Evolutionary conservation across 2,329 filamentous ascomycete species (phyloP).

Genomic region (Pseudogymnoascus sp.): DNA sequence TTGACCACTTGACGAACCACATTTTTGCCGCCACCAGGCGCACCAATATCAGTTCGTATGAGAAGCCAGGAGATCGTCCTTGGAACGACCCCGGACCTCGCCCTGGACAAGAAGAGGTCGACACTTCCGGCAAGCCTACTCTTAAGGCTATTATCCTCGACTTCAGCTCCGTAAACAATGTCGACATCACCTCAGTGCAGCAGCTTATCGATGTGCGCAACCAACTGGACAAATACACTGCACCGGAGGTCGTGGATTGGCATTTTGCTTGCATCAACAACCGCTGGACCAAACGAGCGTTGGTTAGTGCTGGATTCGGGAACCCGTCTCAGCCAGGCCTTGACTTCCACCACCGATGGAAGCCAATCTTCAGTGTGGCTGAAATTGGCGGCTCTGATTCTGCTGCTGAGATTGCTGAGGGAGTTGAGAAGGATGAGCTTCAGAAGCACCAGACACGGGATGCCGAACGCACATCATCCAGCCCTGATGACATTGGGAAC

Average conservation of each 20-base stretch:
- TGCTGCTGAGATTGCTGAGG: constrained; percentile 61
- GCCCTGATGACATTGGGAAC: not conserved
- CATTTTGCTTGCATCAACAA: constrained; percentile 93
- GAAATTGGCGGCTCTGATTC: constrained; percentile 69
- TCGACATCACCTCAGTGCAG: constrained; percentile 89
- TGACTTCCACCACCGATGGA: constrained; percentile 63
- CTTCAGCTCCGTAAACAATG: constrained; percentile 87
- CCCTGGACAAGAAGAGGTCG: constrained; percentile 39
- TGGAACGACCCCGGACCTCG: constrained; percentile 90
- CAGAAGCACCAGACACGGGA: constrained; percentile 21
- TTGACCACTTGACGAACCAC: constrained; percentile 66
- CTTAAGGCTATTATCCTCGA: constrained; percentile 89
- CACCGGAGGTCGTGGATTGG: constrained; percentile 82
- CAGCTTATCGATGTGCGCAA: constrained; percentile 90
- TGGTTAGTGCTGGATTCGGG: constrained; percentile 82
- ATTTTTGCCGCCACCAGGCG: constrained; percentile 67
- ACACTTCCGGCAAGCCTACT: constrained; percentile 51
- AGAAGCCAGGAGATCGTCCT: constrained; percentile 66
- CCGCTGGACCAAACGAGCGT: constrained; percentile 86
- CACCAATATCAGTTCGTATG: constrained; percentile 62
- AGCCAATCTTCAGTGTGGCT: constrained; percentile 89
- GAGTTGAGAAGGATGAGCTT: constrained; percentile 45
- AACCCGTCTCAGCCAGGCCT: constrained; percentile 54
- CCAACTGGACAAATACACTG: constrained; percentile 77
- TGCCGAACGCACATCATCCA: constrained; percentile 6